phyloP scores from a whole-genome alignment of 1,139 yeast genomes.

The Saccharomyces pastorianus region DNA sequence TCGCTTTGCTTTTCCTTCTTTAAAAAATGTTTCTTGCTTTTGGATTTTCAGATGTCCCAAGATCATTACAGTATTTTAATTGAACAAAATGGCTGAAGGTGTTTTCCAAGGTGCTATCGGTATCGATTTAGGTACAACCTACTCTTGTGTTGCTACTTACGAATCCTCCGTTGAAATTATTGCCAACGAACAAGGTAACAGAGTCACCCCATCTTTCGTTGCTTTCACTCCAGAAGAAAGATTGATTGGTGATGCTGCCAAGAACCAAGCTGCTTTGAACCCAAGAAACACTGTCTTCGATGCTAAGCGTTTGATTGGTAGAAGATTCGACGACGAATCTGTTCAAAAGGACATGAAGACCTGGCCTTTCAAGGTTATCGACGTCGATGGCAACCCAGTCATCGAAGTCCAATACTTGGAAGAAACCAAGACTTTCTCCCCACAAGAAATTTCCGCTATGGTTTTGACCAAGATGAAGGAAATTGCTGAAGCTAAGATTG shows the following conservation, averaged over 20 bases:
- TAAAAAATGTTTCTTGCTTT: background rate
- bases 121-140: conserved; percentile 95
- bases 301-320: conserved; percentile 96
- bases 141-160: conserved; percentile 92
- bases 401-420: conserved; percentile 90
- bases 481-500: conserved; percentile 92
- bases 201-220: conserved; percentile 96
- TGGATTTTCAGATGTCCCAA: background rate
- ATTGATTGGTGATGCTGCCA: conserved; percentile 52
- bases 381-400: conserved; percentile 79
- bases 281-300: conserved; percentile 95
- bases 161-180: conserved; percentile 84
- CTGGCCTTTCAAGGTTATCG: conserved; percentile 84
- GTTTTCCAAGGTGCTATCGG: conserved; percentile 98
- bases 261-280: conserved; percentile 97
- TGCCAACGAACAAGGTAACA: conserved; percentile 99
- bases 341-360: conserved; percentile 92
- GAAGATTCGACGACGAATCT: conserved; percentile 81
- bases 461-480: conserved; percentile 96
- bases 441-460: conserved; percentile 95
- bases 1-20: background rate
- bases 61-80: conserved; percentile 17
- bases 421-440: conserved; percentile 87
- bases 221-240: conserved; percentile 91
- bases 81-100: conserved; percentile 72